Percentiles rank a stretch among this genome's conserved stretches.
Conservation (phyloP, 768 basidiomycete species). For the Pulveroboletus sp. region DNA sequence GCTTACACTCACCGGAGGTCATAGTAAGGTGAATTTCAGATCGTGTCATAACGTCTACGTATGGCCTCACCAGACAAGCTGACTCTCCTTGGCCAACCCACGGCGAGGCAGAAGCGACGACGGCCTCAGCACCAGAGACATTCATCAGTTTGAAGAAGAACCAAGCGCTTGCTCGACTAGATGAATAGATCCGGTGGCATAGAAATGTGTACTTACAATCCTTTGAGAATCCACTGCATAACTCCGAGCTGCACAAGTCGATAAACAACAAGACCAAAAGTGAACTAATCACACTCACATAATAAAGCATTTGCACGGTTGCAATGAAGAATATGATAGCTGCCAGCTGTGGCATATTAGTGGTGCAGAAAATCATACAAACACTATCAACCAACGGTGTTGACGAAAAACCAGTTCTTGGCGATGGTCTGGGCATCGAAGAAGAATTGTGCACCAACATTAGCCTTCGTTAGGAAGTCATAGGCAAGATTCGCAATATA, state of each 20-base stretch:
- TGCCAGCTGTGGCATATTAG: conserved; percentile 42
- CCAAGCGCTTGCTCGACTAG: conserved; percentile 57
- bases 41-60: conserved; percentile 78
- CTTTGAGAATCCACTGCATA: conserved; percentile 89
- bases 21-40: conserved; percentile 84
- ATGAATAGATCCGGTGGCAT: neutral
- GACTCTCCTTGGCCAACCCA: conserved; percentile 91
- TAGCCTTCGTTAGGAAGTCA: conserved; percentile 70
- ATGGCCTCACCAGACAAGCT: conserved; percentile 80
- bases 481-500: conserved; percentile 77
- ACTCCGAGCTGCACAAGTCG: conserved; percentile 51
- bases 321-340: conserved; percentile 94
- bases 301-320: conserved; percentile 88
- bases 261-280: neutral
- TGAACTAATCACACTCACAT: conserved; percentile 30
- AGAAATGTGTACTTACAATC: conserved; percentile 52
- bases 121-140: conserved; percentile 91
- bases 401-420: conserved; percentile 84
- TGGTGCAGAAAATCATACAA: conserved; percentile 9
- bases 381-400: conserved; percentile 45
- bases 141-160: conserved; percentile 91
- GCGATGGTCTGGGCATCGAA: conserved; percentile 60
- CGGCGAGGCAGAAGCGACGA: conserved; percentile 90
- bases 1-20: conserved; percentile 60
- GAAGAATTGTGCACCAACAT: conserved; percentile 76